Base-by-base conservation (phyloP, 805 yeast species). In the Ogataea methylovora region DNA sequence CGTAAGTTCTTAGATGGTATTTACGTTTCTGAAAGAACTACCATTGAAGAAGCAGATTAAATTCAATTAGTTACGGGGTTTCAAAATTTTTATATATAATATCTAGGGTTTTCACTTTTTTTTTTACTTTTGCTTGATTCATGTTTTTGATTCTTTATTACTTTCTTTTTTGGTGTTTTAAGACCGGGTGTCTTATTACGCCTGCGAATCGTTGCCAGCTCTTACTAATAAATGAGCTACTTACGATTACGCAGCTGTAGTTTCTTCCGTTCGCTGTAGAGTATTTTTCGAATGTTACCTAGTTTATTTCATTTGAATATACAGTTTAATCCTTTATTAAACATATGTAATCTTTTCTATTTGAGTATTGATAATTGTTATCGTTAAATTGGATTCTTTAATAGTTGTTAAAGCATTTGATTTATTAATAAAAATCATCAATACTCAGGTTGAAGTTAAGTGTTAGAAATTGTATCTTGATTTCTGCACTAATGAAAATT, bases 1-100 rank as follows among this genome's bases (percentile, higher is more conserved):
- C 85, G 98, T 76, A 90, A 90, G 80, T 90, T 90, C 81, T 84
- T 92, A 79, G 98, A 94, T 71, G 99, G 99, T 87, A 88, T 90
- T 75, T 90, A 90, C 71, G 98, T 90, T 59, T 88, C 97, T 52
- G 94, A 84, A 74, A 84, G 83, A 73, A 95, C 95, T 61, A 73
- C 73, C 65, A 75, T 90, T 63, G 84, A 69, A 48, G 84, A 79
- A 41, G 20, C 18, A 28, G 20, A n/a, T 14, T 6, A 20, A 28
- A 21, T 7, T 20, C 3, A 15, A 7, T n/a, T 19, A 25, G 8
- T 25, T 25, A 6, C 5, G n/a, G 27, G 15, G 15, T 25, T 17
- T 27, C 8, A 5, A 11, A n/a, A 8, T 29, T 13, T 20, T 29
- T n/a, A n/a, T 29, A 20, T 21, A 20, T 20, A 19, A 19, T 29